Base-by-base conservation (phyloP, 768 basidiomycete species). In the Glaciozyma antarctica region DNA sequence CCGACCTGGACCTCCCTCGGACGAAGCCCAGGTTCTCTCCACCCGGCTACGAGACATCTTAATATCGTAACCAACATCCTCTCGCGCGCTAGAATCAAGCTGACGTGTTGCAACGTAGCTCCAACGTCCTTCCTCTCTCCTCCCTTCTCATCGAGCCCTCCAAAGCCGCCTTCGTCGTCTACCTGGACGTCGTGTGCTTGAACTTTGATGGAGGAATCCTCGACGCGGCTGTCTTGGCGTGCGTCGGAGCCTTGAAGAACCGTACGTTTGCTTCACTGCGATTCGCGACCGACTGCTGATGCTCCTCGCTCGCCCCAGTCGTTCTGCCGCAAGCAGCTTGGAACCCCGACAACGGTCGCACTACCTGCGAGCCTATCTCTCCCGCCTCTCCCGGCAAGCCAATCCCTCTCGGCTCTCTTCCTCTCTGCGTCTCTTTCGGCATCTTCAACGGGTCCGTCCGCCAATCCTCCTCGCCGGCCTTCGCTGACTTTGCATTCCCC, bases 201-300 rank as follows among this genome's bases (percentile, higher is more conserved):
- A 98, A 95, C 78, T 95, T 94, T 74, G 93, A 98, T 75, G 95
- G 95, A 8, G 98, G 97, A 73, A 87, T 82, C 1, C 90, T 93
- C 65, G 95, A 99, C 70, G 90, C 95, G 1, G 82, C 89, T 0
- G 80, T 97, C 15, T 75, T 97, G 26, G 90, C 90, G 0, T 88
- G 93, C 81, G 83, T 91, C 57, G 85, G 87, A 13, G 92, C 94
- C 8, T 78, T 98, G 52, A 82, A 80, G 75, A 90, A 91, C 66
- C 87, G 48, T 58, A 17, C 32, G 65, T 38, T 0, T 24, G 5
- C 2, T 4, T 0, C 49, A 48, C 75, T 92, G 7, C 88, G 9
- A 81, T 76, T 1, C 22, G 22, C 26, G 1, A 19, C 9, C 21
- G 30, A 34, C 2, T 41, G 92, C 81, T 72, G 78, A 90, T 73